These are phyloP conservation scores for Yamagishiella unicocca DNA, from an alignment of 139 green algal species.

Conservation along the genomic window DNA sequence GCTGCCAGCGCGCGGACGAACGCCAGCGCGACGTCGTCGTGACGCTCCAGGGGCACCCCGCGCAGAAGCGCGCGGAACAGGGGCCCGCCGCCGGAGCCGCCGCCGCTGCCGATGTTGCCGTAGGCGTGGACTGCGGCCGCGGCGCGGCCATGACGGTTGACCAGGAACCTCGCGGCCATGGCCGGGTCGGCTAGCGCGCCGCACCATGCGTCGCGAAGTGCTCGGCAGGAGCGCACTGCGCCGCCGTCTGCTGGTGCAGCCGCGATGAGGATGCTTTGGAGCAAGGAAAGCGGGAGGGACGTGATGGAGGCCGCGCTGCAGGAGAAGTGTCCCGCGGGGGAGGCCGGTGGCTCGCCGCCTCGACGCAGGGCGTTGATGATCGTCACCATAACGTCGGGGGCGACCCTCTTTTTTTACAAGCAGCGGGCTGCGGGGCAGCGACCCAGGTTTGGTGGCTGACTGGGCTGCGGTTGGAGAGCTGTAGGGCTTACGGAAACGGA, in stretches of 20 bases:
- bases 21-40: background rate
- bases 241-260: background rate
- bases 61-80: constrained; percentile 17
- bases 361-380: no score
- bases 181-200: background rate
- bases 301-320: background rate
- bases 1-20: background rate
- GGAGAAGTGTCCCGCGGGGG: no score
- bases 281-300: background rate
- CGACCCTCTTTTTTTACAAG: no score
- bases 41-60: background rate
- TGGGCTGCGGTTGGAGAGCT: no score
- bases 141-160: constrained; percentile 1
- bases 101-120: background rate
- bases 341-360: no score
- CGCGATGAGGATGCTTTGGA: constrained; percentile 1
- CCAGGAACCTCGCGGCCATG: background rate
- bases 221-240: background rate
- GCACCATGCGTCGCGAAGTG: constrained; percentile 23
- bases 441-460: no score
- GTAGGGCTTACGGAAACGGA: no score
- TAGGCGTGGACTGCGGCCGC: background rate
- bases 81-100: background rate
- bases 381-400: no score
- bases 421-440: no score